Evolutionary conservation across 352 stramenopile genomes (phyloP).

Genomic region (Globisporangium apiculatum): DNA sequence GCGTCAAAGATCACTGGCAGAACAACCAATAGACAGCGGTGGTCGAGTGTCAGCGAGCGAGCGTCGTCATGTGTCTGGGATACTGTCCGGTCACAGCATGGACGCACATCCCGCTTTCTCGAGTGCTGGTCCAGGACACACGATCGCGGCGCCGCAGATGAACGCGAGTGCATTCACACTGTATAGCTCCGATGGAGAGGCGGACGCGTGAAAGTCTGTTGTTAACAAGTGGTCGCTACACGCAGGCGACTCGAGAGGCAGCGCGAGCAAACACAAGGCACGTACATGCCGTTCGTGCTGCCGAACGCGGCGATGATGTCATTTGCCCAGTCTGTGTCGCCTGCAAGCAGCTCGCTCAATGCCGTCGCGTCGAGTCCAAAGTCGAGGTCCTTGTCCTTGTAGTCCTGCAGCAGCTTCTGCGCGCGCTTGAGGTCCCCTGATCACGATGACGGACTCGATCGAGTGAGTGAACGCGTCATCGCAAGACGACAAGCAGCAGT

Average conservation of each 20-base stretch:
- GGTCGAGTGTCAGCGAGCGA: too few relatives aligned
- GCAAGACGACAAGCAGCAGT: not conserved
- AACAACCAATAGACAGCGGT: not conserved
- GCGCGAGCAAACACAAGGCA: not conserved
- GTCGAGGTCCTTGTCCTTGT: constrained; percentile 73
- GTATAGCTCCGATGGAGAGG: not conserved
- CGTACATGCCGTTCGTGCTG: constrained; percentile 59
- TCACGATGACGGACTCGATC: not conserved
- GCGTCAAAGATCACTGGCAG: constrained; percentile 61
- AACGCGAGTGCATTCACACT: constrained; percentile 66
- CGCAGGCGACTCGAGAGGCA: too few relatives aligned
- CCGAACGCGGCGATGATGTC: constrained; percentile 49
- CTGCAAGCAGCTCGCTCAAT: constrained; percentile 35
- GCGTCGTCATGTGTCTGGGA: too few relatives aligned
- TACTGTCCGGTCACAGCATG: not conserved
- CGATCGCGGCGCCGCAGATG: constrained; percentile 46
- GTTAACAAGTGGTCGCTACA: too few relatives aligned
- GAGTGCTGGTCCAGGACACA: constrained; percentile 29
- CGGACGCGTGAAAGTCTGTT: too few relatives aligned
- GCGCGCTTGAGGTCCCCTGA: constrained; percentile 49
- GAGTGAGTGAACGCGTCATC: not conserved
- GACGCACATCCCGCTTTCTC: constrained; percentile 46
- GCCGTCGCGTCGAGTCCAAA: constrained; percentile 54
- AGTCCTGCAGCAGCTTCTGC: constrained; percentile 41
- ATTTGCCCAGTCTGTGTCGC: constrained; percentile 48